Evolutionary conservation across 1,139 yeast species (phyloP), one percentile per base, ranked within the genome.

Genomic region (Pichia sp.): DNA sequence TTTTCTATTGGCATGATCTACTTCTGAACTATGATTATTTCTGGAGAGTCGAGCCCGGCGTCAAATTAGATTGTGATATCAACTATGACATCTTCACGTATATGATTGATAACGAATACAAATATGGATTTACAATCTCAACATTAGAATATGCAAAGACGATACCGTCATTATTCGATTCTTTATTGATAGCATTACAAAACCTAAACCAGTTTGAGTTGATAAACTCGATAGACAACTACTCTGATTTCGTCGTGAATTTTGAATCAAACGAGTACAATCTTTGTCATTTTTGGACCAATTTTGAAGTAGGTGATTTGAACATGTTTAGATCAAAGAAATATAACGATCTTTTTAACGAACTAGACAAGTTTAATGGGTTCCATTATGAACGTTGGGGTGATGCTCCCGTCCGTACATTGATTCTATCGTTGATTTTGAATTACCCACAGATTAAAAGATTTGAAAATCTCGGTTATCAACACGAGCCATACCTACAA

Each of bases 371-470:
- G 46, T 70, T 75, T 12, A 81, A 81, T 54, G 85, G 85, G 3
- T 79, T 81, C 62, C 81, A 77, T 63, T 81, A 81, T 61, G 85
- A 81, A 63, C 67, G 86, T 56, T 81, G 86, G 86, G 85, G 85
- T 21, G 86, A 81, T 65, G 85, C 85, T 3, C 85, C 85, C n/a
- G 69, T 81, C 31, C 80, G 80, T 53, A 77, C 85, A 15, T 72
- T 81, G 46, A 83, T 83, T 10, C 77, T 74, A 9, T 69, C 83
- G 2, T 63, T 66, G 44, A 75, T 81, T 59, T 60, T 80, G 58
- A 66, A 71, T 38, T 71, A 68, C 54, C 74, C 73, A 27, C 68
- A 72, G 51, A 67, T 81, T 38, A 81, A 77, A 57, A 75, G 77
- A 60, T 77, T 80, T 54, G 72, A 70, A 35, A 80, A 79, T 55